Evolutionary conservation across 306 rosid genomes (phyloP), one percentile per base, ranked within the genome.

Genomic region (Hylodesmum podocarpum): DNA sequence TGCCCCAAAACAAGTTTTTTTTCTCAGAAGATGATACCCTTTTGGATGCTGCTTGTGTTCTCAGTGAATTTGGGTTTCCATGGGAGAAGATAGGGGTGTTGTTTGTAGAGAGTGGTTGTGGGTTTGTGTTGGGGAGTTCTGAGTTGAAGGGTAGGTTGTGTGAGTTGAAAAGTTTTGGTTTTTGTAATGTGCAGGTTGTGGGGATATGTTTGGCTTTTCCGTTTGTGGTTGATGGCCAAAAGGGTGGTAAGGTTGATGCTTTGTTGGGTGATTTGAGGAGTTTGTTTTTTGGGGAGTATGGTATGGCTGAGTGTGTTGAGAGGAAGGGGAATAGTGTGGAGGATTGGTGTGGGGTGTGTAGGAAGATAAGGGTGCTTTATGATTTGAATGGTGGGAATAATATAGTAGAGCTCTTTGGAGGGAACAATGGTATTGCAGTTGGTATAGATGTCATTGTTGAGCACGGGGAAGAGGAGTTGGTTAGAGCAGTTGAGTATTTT

Each of bases 171-270:
- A 79, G 72, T 25, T 70, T 24, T 64, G 96, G 96, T 7, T 89
- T 90, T 70, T 36, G 70, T 70, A 87, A 83, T 83, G 84, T 78
- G 11, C 81, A 91, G 1, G 81, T 91, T 33, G 84, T 84, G 53
- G 91, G 92, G 33, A 81, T 87, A 46, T 93, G 96, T 63, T 74
- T 93, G 81, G 90, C 89, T 80, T 93, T 93, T 10, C 97, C 97
- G 73, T 39, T 40, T 71, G 81, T 91, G 34, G 81, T 93, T 59
- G 18, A 50, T 3, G 83, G 84, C 19, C 67, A 64, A 11, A 43
- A 57, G 72, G 79, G 77, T 1, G 46, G 25, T 73, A 80, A 72
- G 28, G 6, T 76, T 70, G 85, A 83, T 44, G 86, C 36, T 10
- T 80, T 91, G 72, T 78, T 93, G 57, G 47, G 36, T 78, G 89